Base-by-base conservation (phyloP, 202 grass and related monocot species). In the Zizania palustris region DNA sequence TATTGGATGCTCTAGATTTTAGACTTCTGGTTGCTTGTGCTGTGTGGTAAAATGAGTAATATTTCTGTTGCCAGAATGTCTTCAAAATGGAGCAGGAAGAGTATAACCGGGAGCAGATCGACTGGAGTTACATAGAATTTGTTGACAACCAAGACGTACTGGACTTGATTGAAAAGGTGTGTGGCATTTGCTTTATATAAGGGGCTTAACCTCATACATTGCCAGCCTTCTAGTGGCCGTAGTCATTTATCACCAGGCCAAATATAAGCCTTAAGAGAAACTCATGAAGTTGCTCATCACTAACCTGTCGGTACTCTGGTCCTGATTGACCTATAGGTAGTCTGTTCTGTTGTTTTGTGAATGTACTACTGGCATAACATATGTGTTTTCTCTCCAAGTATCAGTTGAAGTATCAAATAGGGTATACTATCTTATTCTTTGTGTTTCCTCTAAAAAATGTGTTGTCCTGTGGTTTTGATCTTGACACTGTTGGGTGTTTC, bases 61-160 rank as follows among this genome's bases (percentile, higher is more conserved):
- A 60, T 19, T 63, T 88, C 7, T 88, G 7, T 75, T 88, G 57
- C 55, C 88, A 97, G 93, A 89, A 97, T 87, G 90, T 97, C 73
- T 97, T 97, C 74, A 97, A 97, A 89, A 90, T 92, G 87, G 93
- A 97, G 80, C 93, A 97, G 86, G 93, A 92, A 73, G 93, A 97
- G 77, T 97, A 97, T 77, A 89, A 89, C n/a, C 86, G 83, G 60
- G 93, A 97, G 88, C 85, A 97, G 65, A 97, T 97, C 18, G 69
- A 89, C 60, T 97, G 93, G 93, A 97, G 93, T 67, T 97, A 97
- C 83, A 97, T 97, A 74, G 93, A 97, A 77, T 97, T 93, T 87
- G 90, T 90, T 59, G 93, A 97, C 85, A 97, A 97, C 56, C 93
- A 97, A 88, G 90, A 97, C 82, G 90, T 91, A 28, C 67, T 97